Percentiles rank a stretch among this genome's conserved stretches.
These are phyloP conservation scores for Zalaria sp. DNA, from an alignment of 2,329 filamentous ascomycete genomes.

Conservation along the genomic window DNA sequence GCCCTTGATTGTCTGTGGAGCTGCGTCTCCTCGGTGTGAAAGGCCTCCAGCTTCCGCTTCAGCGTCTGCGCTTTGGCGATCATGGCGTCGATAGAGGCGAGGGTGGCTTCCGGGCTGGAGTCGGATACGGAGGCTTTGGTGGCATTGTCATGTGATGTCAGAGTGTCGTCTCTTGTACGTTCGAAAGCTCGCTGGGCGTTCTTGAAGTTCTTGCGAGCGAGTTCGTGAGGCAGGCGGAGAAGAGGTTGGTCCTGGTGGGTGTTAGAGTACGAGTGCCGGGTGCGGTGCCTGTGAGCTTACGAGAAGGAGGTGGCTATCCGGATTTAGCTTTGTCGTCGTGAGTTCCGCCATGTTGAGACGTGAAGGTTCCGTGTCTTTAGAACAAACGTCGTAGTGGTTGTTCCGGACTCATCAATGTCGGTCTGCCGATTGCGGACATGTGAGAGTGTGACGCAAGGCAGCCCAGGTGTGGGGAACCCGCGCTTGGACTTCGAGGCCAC, in stretches of 20 bases:
- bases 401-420: no score
- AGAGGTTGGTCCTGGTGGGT: conserved; percentile 70
- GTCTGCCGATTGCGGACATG: background rate
- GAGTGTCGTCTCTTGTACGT: conserved; percentile 36
- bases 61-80: conserved; percentile 70
- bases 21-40: conserved; percentile 65
- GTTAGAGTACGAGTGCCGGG: background rate
- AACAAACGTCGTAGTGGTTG: background rate
- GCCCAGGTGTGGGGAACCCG: no score
- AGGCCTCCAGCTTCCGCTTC: conserved; percentile 69
- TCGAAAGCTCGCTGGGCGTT: conserved; percentile 65
- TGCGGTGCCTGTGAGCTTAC: conserved; percentile 27
- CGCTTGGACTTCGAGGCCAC: no score
- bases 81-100: conserved; percentile 72
- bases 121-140: conserved; percentile 45
- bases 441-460: background rate
- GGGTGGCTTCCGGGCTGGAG: conserved; percentile 46
- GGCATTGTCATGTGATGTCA: conserved; percentile 25
- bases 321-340: conserved; percentile 52
- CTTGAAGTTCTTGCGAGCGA: conserved; percentile 89
- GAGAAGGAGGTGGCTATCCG: conserved; percentile 61
- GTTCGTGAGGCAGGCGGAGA: conserved; percentile 81
- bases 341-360: conserved; percentile 24
- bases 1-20: conserved; percentile 64
- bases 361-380: no score